Evolutionary conservation across 2,329 filamentous ascomycete genomes (phyloP), one percentile per base, ranked within the genome.

Genomic region (Pseudocercospora cruenta): DNA sequence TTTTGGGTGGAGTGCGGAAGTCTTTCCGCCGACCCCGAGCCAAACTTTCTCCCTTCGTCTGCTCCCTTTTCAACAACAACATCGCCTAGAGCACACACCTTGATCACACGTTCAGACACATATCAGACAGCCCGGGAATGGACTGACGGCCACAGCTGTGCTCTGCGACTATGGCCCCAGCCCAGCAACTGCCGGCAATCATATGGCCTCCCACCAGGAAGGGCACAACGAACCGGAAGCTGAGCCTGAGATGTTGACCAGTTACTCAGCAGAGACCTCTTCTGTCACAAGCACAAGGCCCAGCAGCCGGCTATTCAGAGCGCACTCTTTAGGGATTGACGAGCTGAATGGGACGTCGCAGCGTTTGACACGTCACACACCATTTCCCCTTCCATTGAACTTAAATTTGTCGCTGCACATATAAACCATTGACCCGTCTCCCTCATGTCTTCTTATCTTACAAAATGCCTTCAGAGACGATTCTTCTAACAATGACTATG

Each of bases 321-420:
- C 1, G 36, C 36, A 16, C 36, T 39, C 36, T 39, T 39, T 5
- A 9, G 36, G 33, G 36, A 39, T 39, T 39, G 36, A 39, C 36
- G 36, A 21, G 22, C 36, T 47, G 39, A 16, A 47, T 49, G 21
- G 10, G 31, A 58, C 33, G 36, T 39, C 36, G 36, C 36, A 39
- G 36, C 36, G 36, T 12, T 28, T 54, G 51, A 22, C 51, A 54
- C 51, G 51, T 54, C 51, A 54, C 51, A 54, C 51, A 54, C 51
- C 51, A 28, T 26, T 54, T 54, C 51, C 51, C 24, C 16, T 31
- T 28, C n/a, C 51, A 54, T 24, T 54, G 51, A 54, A 54, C 51
- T 54, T 16, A 31, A 54, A 54, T 39, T 24, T 54, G 14, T 28
- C 24, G 24, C 51, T 54, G 24, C 21, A 54, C 51, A 54, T 54